Percentiles rank a stretch among this genome's conserved stretches.
Conservation (phyloP, 2,329 filamentous ascomycete species). For the Aspergillus sp. region DNA sequence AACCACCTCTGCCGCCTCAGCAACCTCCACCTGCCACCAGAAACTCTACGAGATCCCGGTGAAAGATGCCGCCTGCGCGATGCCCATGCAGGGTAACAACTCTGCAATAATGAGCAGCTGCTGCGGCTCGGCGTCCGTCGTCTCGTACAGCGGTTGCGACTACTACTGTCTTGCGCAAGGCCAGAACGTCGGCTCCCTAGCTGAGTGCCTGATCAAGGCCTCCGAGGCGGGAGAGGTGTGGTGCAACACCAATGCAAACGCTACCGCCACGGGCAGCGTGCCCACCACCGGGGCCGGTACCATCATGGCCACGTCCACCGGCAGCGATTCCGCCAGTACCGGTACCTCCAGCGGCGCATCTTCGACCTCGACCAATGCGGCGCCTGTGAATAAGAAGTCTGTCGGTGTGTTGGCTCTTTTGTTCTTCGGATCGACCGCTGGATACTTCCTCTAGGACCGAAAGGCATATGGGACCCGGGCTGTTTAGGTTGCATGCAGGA, state of each 20-base stretch:
- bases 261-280: conserved; percentile 19
- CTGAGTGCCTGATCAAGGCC: conserved; percentile 21
- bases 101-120: conserved; percentile 21
- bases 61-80: conserved; percentile 24
- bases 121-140: conserved; percentile 18
- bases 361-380: conserved; percentile 1
- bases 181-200: conserved; percentile 17
- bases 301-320: conserved; percentile 13
- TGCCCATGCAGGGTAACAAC: conserved; percentile 21
- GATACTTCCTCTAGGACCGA: neutral
- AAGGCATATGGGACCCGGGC: neutral
- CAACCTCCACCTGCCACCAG: conserved; percentile 20
- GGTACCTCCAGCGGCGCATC: conserved; percentile 1
- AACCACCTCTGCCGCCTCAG: conserved; percentile 14
- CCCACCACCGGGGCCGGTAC: conserved; percentile 17
- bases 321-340: conserved; percentile 5
- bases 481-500: neutral
- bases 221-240: conserved; percentile 20
- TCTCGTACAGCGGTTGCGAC: conserved; percentile 22
- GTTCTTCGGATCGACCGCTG: conserved; percentile 10
- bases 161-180: conserved; percentile 24
- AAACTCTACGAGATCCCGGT: conserved; percentile 23
- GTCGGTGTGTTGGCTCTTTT: conserved; percentile 10
- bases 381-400: conserved; percentile 6
- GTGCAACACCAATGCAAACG: conserved; percentile 24